Evolutionary conservation across 805 yeast genomes (phyloP).

Genomic region (Blastobotrys robertii): DNA sequence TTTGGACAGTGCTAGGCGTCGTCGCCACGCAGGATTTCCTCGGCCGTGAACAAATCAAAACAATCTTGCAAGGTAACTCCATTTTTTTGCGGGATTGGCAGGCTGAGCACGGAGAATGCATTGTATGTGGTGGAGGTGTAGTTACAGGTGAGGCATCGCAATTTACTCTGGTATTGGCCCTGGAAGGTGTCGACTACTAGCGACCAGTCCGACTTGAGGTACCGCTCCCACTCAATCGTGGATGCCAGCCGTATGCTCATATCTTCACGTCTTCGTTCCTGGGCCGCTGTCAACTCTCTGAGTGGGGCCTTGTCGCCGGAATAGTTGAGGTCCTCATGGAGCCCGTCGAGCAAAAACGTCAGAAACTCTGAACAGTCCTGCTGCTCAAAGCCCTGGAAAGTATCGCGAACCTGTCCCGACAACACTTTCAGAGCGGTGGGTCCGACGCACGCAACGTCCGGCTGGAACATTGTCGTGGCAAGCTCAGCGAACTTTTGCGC

Average conservation of each 20-base stretch:
- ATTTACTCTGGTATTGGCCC: slow-evolving; percentile 78
- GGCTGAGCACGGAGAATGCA: slow-evolving; percentile 65
- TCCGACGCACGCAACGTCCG: slow-evolving; percentile 39
- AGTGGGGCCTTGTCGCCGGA: slow-evolving; percentile 46
- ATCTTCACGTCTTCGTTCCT: slow-evolving; percentile 62
- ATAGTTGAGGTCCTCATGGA: slow-evolving; percentile 83
- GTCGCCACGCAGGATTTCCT: slow-evolving; percentile 65
- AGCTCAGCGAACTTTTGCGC: slow-evolving; percentile 68
- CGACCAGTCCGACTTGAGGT: slow-evolving; percentile 68
- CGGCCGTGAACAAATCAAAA: slow-evolving; percentile 63
- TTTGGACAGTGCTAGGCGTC: slow-evolving; percentile 79
- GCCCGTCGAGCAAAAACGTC: slow-evolving; percentile 76
- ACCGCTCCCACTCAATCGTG: slow-evolving; percentile 86
- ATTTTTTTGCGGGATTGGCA: slow-evolving; percentile 60
- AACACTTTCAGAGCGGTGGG: slow-evolving; percentile 59
- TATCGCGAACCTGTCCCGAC: slow-evolving; percentile 59
- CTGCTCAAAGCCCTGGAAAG: slow-evolving; percentile 75
- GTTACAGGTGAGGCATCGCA: slow-evolving; percentile 63
- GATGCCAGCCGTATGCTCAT: slow-evolving; percentile 74
- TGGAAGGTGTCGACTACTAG: slow-evolving; percentile 73
- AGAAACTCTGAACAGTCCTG: slow-evolving; percentile 93
- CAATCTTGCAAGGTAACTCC: slow-evolving; percentile 47
- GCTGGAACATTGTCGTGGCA: slow-evolving; percentile 46
- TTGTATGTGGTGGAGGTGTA: slow-evolving; percentile 79
- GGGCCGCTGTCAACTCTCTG: slow-evolving; percentile 56